Base-by-base conservation (phyloP, 2,329 filamentous ascomycete species). In the Fusarium dimerum region DNA sequence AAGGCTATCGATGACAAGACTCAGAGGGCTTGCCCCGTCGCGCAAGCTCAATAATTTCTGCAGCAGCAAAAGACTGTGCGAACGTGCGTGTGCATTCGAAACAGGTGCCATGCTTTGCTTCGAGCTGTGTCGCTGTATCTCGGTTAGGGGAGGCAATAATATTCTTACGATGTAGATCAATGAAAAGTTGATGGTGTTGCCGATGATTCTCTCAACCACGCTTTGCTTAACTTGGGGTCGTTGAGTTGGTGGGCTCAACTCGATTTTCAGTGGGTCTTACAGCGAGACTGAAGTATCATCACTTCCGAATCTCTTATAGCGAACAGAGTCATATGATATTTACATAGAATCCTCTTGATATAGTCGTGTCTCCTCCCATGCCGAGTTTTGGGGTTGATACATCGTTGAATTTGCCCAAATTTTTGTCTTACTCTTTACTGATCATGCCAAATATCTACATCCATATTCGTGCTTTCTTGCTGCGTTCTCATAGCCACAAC, bases 1-100 rank as follows among this genome's bases (percentile, higher is more conserved):
- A 30, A 97, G 78, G 34, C 81, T 90, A 71, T 97, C 93, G 51
- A 96, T 78, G 3, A 97, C 73, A 26, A 97, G 77, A 0, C 92
- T 97, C 65, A 97, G 85, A 3, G 93, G 93, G 45, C 91, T 96
- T 13, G 88, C 85, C 51, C 84, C 85, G 70, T 94, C 89, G 56
- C 90, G 83, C 50, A 90, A 77, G 66, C 86, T 90, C 57, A 96
- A 78, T 2, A 96, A 77, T 67, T 91, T 92, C 57, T 92, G 89
- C 50, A 96, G 85, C 3, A 96, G 78, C 3, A 96, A 82, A 18
- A 95, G 75, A 68, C 92, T 92, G 72, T 96, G 92, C 17, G 90
- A 92, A 59, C 90, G 84, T 30, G 89, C 81, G 66, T 96, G 90
- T 43, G 81, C 75, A 42, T 81, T 73, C n/a, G 76, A 74, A 17